Conservation (phyloP, 192 early-diverging fungal genomes). For the Neocallimastix lanati region DNA sequence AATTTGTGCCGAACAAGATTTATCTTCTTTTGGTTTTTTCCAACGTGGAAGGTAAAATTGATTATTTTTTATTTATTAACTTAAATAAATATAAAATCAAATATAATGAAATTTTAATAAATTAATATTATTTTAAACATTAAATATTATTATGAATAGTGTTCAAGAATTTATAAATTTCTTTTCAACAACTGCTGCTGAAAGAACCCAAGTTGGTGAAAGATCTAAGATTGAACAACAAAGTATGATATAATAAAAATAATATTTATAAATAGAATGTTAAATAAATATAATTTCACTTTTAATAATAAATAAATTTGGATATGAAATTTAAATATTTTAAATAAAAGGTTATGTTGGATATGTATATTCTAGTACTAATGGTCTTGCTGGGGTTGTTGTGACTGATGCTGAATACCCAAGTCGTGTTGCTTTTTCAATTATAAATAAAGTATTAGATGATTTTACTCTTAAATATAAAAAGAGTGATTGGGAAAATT, state of each 20-base stretch:
- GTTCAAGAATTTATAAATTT: constrained; percentile 79
- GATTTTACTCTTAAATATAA: constrained; percentile 59
- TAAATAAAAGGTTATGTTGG: constrained; percentile 47
- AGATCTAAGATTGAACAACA: constrained; percentile 63
- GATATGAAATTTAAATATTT: constrained; percentile 1
- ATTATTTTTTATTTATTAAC: too few species aligned
- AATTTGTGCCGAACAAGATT: constrained; percentile 46
- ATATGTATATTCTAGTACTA: constrained; percentile 54
- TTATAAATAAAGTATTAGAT: constrained; percentile 68
- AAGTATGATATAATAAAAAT: too few species aligned
- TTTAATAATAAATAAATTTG: too few species aligned
- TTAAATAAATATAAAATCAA: too few species aligned
- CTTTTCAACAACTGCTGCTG: constrained; percentile 62
- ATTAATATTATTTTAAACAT: too few species aligned
- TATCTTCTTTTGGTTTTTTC: constrained; percentile 70
- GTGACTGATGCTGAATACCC: constrained; percentile 82
- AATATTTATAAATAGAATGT: too few species aligned
- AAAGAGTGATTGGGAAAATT: constrained; percentile 15
- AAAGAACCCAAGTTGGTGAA: constrained; percentile 60
- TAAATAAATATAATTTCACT: too few species aligned
- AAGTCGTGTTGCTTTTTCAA: constrained; percentile 63
- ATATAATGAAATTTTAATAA: too few species aligned
- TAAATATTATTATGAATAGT: too few species aligned
- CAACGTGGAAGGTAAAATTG: constrained; percentile 50
- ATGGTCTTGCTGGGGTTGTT: constrained; percentile 55